A percentile compares a stretch with the other conserved stretches of the same genome.
Conservation (phyloP, 1,284 basidiomycete species). For the Tylopilus sp. region DNA sequence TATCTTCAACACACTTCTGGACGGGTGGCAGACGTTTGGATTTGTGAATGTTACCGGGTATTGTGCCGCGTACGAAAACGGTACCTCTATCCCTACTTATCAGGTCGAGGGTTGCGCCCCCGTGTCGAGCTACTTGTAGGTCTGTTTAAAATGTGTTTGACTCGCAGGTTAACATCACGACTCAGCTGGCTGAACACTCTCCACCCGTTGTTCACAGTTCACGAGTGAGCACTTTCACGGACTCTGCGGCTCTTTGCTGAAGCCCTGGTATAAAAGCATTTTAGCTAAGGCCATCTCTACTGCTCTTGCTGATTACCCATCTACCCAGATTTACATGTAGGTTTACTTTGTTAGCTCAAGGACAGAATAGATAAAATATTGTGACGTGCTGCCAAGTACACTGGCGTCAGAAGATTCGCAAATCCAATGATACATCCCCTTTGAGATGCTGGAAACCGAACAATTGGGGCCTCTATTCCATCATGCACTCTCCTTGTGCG, state of each 20-base stretch:
- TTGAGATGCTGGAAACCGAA: not conserved
- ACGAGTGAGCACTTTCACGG: conserved; percentile 39
- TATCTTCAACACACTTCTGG: conserved; percentile 55
- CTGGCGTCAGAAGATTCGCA: not conserved
- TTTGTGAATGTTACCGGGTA: conserved; percentile 58
- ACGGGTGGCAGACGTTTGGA: conserved; percentile 49
- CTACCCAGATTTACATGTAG: conserved; percentile 10
- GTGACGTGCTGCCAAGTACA: not conserved
- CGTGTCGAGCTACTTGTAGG: conserved; percentile 62
- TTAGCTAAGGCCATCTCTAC: conserved; percentile 46
- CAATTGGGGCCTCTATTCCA: too few relatives aligned
- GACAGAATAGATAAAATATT: not conserved
- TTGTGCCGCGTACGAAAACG: conserved; percentile 56
- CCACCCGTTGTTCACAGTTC: conserved; percentile 54
- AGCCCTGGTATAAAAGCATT: conserved; percentile 32
- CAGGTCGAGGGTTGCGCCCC: conserved; percentile 56
- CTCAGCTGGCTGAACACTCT: conserved; percentile 52
- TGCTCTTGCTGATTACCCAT: conserved; percentile 33
- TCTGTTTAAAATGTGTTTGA: conserved; percentile 3
- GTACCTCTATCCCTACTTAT: conserved; percentile 47
- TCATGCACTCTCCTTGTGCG: not conserved
- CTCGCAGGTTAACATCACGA: not conserved
- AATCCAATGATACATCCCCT: not conserved
- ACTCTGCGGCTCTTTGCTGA: not conserved
- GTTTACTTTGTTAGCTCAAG: not conserved